Conservation (phyloP, 345 rosid species). For the Lepidium aucheri region DNA sequence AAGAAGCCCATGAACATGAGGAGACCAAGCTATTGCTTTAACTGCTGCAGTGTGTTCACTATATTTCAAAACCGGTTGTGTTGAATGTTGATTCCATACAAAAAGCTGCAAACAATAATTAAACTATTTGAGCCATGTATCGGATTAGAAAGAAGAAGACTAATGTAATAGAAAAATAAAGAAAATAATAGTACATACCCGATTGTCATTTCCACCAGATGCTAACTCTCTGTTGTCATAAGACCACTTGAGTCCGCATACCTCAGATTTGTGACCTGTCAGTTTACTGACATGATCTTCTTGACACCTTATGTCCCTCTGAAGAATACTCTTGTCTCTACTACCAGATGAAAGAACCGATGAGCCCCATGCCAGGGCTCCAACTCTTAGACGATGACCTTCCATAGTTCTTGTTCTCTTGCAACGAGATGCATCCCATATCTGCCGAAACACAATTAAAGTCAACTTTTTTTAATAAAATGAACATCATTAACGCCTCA, state of each 20-base stretch:
- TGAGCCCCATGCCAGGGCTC: conserved; percentile 92
- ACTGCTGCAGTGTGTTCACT: conserved; percentile 97
- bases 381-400: conserved; percentile 90
- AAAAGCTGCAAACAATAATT: conserved; percentile 56
- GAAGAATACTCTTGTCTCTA: conserved; percentile 91
- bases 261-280: conserved; percentile 95
- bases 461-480: background rate
- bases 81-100: conserved; percentile 97
- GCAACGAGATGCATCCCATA: conserved; percentile 94
- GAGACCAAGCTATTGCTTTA: conserved; percentile 99
- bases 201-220: conserved; percentile 96
- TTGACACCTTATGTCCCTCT: conserved; percentile 68
- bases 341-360: conserved; percentile 90
- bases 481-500: background rate
- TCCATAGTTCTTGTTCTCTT: conserved; percentile 88
- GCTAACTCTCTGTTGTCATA: conserved; percentile 94
- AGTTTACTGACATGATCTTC: conserved; percentile 89
- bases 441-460: conserved; percentile 29
- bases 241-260: conserved; percentile 97
- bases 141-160: background rate
- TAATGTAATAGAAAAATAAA: background rate
- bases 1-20: conserved; percentile 97
- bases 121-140: background rate
- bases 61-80: conserved; percentile 81
- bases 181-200: conserved; percentile 36